These are phyloP conservation scores for Cystofilobasidium capitatum DNA, from an alignment of 768 basidiomycete genomes.

Conservation along the genomic window DNA sequence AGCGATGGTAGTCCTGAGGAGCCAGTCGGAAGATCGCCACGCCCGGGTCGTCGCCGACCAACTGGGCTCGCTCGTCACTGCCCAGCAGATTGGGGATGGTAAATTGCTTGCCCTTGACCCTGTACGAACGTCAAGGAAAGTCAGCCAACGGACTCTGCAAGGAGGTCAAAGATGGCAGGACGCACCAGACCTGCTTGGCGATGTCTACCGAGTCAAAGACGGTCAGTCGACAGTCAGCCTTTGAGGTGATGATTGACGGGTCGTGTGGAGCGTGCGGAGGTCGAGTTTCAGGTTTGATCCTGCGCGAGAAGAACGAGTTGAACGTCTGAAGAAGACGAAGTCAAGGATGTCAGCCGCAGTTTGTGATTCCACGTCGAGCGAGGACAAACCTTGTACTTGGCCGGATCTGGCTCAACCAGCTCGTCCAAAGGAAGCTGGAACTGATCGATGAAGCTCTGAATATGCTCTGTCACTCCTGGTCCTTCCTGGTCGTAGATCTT, in stretches of 20 bases:
- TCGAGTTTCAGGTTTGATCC: conserved; percentile 53
- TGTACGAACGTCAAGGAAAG: conserved; percentile 17
- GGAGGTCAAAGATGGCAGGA: conserved; percentile 6
- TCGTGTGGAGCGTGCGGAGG: conserved; percentile 53
- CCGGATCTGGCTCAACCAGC: conserved; percentile 55
- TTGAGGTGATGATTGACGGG: conserved; percentile 50
- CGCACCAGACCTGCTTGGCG: conserved; percentile 61
- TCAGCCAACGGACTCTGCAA: not conserved
- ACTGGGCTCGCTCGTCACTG: conserved; percentile 43
- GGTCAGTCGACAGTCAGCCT: conserved; percentile 65
- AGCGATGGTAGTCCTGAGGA: conserved; percentile 70
- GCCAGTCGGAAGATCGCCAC: conserved; percentile 67
- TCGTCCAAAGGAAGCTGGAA: conserved; percentile 50
- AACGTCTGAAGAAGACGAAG: conserved; percentile 43
- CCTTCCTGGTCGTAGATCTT: conserved; percentile 31
- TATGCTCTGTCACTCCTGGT: conserved; percentile 35
- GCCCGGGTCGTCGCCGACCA: conserved; percentile 34
- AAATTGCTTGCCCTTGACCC: conserved; percentile 63
- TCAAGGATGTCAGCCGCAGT: not conserved
- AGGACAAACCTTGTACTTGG: conserved; percentile 44
- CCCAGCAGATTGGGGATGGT: conserved; percentile 55
- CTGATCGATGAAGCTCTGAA: conserved; percentile 38
- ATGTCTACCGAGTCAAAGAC: conserved; percentile 53
- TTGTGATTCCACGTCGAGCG: too few relatives aligned
- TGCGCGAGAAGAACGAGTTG: conserved; percentile 68